Conservation (phyloP, 2,329 filamentous ascomycete species). For the Coniochaeta ligniaria region DNA sequence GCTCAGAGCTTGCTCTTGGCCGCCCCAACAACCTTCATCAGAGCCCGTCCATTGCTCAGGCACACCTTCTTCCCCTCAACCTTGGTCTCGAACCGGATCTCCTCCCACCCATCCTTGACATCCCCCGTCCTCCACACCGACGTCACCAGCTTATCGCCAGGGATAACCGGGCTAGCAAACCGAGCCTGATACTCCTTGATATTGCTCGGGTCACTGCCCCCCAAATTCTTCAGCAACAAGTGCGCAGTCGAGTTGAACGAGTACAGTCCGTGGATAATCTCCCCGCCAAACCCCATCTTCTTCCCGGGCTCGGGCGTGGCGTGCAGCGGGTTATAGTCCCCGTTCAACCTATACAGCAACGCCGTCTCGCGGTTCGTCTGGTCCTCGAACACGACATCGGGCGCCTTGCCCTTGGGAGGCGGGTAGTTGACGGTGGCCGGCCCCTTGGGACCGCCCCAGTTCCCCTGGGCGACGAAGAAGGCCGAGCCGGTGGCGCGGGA, state of each 20-base stretch:
- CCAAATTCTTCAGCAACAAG: conserved; percentile 64
- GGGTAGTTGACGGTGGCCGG: conserved; percentile 73
- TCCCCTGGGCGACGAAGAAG: conserved; percentile 74
- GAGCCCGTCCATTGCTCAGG: conserved; percentile 76
- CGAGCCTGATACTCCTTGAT: conserved; percentile 84
- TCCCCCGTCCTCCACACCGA: conserved; percentile 75
- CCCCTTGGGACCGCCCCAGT: conserved; percentile 87
- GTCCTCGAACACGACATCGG: conserved; percentile 63
- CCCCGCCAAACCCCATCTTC: conserved; percentile 86
- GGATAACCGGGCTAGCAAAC: conserved; percentile 78
- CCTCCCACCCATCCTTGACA: conserved; percentile 64
- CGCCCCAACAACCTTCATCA: conserved; percentile 58
- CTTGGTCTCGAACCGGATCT: conserved; percentile 72
- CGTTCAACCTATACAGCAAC: conserved; percentile 76
- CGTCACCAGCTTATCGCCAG: conserved; percentile 73
- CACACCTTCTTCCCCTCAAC: conserved; percentile 78
- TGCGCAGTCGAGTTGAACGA: conserved; percentile 78
- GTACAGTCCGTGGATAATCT: conserved; percentile 85
- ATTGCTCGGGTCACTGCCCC: conserved; percentile 70
- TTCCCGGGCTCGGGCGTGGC: conserved; percentile 76
- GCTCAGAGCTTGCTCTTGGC: conserved; percentile 56
- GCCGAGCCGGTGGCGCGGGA: conserved; percentile 59
- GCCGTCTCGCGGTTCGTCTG: conserved; percentile 68
- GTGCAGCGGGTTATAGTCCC: conserved; percentile 91
- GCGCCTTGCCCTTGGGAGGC: conserved; percentile 59